These are phyloP conservation scores for Nissolia schottii DNA, from an alignment of 306 rosid species.

Conservation along the genomic window DNA sequence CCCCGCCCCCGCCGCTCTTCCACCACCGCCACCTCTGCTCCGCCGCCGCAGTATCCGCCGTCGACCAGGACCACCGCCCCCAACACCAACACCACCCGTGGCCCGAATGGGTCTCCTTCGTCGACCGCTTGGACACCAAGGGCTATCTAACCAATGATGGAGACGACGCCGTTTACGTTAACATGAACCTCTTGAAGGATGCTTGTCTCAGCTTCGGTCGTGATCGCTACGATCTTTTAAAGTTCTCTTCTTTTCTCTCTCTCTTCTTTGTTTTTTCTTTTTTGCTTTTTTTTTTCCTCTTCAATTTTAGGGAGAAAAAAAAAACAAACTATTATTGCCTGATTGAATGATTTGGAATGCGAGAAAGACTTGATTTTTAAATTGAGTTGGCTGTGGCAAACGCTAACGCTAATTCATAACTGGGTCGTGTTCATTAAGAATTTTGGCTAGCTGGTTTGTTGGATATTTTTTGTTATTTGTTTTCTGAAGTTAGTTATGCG, in stretches of 20 bases:
- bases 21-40: conserved; percentile 27
- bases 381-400: background rate
- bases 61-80: conserved; percentile 34
- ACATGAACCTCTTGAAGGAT: conserved; percentile 58
- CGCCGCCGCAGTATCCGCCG: conserved; percentile 5
- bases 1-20: conserved; percentile 22
- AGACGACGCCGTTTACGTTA: conserved; percentile 34
- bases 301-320: background rate
- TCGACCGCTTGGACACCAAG: conserved; percentile 59
- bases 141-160: conserved; percentile 60
- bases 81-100: conserved; percentile 58
- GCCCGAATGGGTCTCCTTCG: conserved; percentile 92
- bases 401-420: background rate
- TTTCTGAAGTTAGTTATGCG: background rate
- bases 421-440: background rate
- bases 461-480: background rate
- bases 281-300: background rate
- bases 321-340: background rate
- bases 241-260: conserved; percentile 24
- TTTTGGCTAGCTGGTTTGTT: background rate
- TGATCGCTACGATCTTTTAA: conserved; percentile 79
- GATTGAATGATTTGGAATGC: background rate
- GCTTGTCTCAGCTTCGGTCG: conserved; percentile 79
- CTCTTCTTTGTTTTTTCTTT: background rate
- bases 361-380: background rate